A percentile compares a stretch with the other conserved stretches of the same genome.
phyloP scores from a whole-genome alignment of 2,329 filamentous ascomycete species.

The Lasiodiplodia citricola region DNA sequence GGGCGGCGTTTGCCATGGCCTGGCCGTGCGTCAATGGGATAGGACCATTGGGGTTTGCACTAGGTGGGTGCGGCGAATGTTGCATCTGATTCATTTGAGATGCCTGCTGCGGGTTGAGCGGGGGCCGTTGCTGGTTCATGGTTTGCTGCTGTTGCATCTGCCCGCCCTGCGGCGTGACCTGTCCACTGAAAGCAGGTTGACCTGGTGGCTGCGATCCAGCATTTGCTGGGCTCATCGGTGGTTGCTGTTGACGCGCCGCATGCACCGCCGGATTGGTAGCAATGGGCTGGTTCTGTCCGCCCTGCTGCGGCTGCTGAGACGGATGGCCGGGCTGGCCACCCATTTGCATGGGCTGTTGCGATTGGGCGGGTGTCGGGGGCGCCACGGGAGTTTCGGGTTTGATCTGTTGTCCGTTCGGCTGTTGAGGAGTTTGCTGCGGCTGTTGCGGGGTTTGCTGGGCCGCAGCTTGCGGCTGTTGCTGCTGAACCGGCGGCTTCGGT shows the following conservation, averaged over 20 bases:
- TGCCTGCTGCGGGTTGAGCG: slow-evolving; percentile 27
- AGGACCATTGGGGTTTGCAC: slow-evolving; percentile 37
- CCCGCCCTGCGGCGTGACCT: background rate
- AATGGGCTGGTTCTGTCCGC: slow-evolving; percentile 29
- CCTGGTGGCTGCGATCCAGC: slow-evolving; percentile 34
- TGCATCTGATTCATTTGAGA: slow-evolving; percentile 34
- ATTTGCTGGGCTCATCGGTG: slow-evolving; percentile 25
- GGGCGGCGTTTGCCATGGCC: slow-evolving; percentile 49
- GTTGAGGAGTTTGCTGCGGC: slow-evolving; percentile 34
- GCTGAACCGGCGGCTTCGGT: slow-evolving; percentile 2
- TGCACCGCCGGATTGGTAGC: slow-evolving; percentile 17
- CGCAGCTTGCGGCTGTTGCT: slow-evolving; percentile 27
- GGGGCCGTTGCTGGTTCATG: slow-evolving; percentile 24
- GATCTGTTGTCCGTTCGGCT: slow-evolving; percentile 32
- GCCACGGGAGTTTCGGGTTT: slow-evolving; percentile 28
- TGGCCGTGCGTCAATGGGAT: slow-evolving; percentile 51
- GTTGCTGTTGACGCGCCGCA: slow-evolving; percentile 23
- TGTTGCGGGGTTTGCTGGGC: slow-evolving; percentile 27
- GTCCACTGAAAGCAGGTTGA: slow-evolving; percentile 26
- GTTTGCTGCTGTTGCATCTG: slow-evolving; percentile 19
- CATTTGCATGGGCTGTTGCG: slow-evolving; percentile 31
- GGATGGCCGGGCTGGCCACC: slow-evolving; percentile 26
- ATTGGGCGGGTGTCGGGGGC: slow-evolving; percentile 26
- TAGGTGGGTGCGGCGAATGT: slow-evolving; percentile 45
- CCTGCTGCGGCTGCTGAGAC: slow-evolving; percentile 36